phyloP scores from a whole-genome alignment of 305 asterid genomes.

The Solanum hybrid region DNA sequence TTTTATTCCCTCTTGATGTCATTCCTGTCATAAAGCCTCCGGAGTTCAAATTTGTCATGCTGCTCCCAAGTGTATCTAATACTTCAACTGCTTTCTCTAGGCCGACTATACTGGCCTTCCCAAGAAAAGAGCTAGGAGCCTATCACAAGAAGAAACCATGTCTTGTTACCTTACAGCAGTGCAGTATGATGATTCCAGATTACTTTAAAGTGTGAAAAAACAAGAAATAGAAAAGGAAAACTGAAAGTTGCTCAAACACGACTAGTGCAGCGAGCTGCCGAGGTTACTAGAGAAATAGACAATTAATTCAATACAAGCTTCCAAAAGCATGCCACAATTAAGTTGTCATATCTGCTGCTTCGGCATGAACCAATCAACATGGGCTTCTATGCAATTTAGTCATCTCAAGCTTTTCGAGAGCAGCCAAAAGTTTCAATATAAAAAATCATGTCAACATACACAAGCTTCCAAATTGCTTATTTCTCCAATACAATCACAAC shows the following conservation, averaged over 20 bases:
- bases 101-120: conserved; percentile 85
- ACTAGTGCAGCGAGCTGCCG: background rate
- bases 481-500: background rate
- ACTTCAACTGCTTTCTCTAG: conserved; percentile 85
- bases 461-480: background rate
- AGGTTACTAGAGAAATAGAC: background rate
- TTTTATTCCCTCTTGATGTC: conserved; percentile 66
- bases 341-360: background rate
- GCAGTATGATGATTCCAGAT: background rate
- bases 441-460: background rate
- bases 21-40: conserved; percentile 73
- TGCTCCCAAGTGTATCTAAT: conserved; percentile 81
- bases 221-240: background rate
- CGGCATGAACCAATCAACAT: background rate
- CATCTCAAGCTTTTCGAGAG: background rate
- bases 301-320: background rate
- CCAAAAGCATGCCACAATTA: background rate
- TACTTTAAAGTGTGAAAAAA: background rate
- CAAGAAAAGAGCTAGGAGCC: conserved; percentile 88
- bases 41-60: conserved; percentile 83
- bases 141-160: conserved; percentile 19
- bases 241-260: background rate
- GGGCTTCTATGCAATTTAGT: background rate
- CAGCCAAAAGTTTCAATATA: background rate
- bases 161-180: background rate